Base-by-base conservation (phyloP, 805 yeast genomes). In the Hanseniaspora mollemarum region DNA sequence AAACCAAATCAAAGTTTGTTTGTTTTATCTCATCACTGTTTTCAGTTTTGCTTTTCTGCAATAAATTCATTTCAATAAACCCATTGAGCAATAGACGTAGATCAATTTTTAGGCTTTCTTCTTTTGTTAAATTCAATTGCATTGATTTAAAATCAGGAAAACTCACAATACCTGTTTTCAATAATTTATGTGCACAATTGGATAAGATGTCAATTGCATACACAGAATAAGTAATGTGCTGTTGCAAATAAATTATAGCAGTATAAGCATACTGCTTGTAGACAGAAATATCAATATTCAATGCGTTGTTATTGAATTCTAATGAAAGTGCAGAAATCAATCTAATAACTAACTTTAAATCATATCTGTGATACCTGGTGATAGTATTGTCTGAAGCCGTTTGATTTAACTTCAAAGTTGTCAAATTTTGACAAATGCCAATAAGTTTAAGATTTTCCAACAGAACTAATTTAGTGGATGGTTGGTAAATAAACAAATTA, bases 121-220 rank as follows among this genome's bases (percentile, higher is more conserved):
- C 26, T 1, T 43, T 38, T 15, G 21, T 28, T 2, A 32, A 16
- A 1, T 29, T 7, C 3, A 48, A 28, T n/a, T 37, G 33, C 40
- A 48, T 40, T 5, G 44, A 21, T 15, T 48, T 48, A 6, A 33
- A 28, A 48, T 40, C 37, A 15, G 35, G 19, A 22, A 51, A 51
- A 9, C n/a, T 39, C 19, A 45, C 28, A 1, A 44, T 7, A 3
- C 38, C 38, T 2, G 16, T 32, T 24, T 44, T 38, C 7, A 43
- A 25, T n/a, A 50, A 24, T 19, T 40, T 41, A 29, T 44, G 50
- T 8, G 36, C 21, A 21, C 53, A 44, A 18, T 44, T 51, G 10
- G 49, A 43, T 24, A 51, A 33, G 4, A 46, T 45, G 10, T 51
- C 53, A 18, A 51, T 51, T 6, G 53, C 49, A 24, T 44, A 45